Conservation (phyloP, 1,284 basidiomycete species). For the Heliocybe sulcata region DNA sequence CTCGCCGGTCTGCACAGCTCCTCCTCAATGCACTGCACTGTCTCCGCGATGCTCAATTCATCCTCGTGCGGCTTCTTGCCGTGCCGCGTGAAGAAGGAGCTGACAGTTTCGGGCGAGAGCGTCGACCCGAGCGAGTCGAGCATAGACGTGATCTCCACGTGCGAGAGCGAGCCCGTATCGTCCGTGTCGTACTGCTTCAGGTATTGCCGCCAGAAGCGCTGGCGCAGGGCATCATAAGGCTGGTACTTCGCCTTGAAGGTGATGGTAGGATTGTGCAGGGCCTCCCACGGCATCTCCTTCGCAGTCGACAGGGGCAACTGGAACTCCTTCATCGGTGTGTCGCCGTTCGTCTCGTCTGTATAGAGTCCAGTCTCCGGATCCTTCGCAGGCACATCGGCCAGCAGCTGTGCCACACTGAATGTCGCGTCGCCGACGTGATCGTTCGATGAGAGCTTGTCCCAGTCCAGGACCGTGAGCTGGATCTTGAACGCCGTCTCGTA, state of each 20-base stretch:
- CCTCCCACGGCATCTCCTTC: conserved; percentile 57
- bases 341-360: conserved; percentile 40
- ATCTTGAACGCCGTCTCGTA: conserved; percentile 79
- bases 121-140: conserved; percentile 96
- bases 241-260: conserved; percentile 83
- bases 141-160: conserved; percentile 91
- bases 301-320: conserved; percentile 43
- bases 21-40: conserved; percentile 73
- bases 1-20: conserved; percentile 67
- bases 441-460: conserved; percentile 90
- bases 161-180: conserved; percentile 73
- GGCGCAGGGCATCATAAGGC: conserved; percentile 87
- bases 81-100: conserved; percentile 72
- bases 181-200: conserved; percentile 89
- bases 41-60: conserved; percentile 75
- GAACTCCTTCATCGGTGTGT: conserved; percentile 65
- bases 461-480: conserved; percentile 82
- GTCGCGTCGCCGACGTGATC: conserved; percentile 78
- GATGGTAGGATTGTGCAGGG: conserved; percentile 54
- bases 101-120: conserved; percentile 73
- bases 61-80: conserved; percentile 64
- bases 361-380: conserved; percentile 73
- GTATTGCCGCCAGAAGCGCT: conserved; percentile 90
- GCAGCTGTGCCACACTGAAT: conserved; percentile 65
- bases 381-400: conserved; percentile 68